Evolutionary conservation across 129 eudicot genomes (phyloP).

Genomic region (Lactuca saligna): DNA sequence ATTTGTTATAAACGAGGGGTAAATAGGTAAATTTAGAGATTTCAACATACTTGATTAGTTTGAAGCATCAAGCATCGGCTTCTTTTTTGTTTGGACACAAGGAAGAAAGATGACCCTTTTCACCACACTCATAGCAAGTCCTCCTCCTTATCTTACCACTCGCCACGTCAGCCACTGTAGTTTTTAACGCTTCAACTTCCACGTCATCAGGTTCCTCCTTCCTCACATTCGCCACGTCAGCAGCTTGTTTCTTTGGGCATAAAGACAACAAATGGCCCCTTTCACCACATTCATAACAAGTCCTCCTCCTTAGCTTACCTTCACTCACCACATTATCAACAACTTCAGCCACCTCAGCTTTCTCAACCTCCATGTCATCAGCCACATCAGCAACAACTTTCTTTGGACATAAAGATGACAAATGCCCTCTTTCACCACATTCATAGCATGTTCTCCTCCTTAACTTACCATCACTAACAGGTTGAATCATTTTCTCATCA

Average conservation of each 20-base stretch:
- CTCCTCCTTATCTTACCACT: slow-evolving; percentile 58
- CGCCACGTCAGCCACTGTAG: slow-evolving; percentile 3
- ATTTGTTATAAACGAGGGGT: no score
- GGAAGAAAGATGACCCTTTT: slow-evolving; percentile 52
- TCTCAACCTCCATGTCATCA: slow-evolving; percentile 15
- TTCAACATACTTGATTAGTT: slow-evolving; percentile 32
- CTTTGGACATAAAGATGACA: slow-evolving; percentile 34
- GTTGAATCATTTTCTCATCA: slow-evolving; percentile 3
- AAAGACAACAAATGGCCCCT: slow-evolving; percentile 48
- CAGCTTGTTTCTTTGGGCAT: slow-evolving; percentile 29
- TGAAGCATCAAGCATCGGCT: slow-evolving; percentile 27
- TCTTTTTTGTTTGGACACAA: slow-evolving; percentile 53
- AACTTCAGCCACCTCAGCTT: slow-evolving; percentile 10
- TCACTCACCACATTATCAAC: slow-evolving; percentile 11
- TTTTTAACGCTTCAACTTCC: slow-evolving; percentile 11
- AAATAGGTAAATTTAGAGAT: no score
- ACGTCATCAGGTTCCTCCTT: slow-evolving; percentile 16
- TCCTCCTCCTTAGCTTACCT: slow-evolving; percentile 61
- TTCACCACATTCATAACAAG: slow-evolving; percentile 66
- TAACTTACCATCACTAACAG: slow-evolving; percentile 44
- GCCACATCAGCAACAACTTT: slow-evolving; percentile 18
- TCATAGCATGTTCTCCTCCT: slow-evolving; percentile 54
- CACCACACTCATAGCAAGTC: slow-evolving; percentile 67
- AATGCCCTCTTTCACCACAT: slow-evolving; percentile 60
- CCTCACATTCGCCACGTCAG: slow-evolving; percentile 1